These are phyloP conservation scores for Mollisia scopiformis DNA, from an alignment of 2,329 filamentous ascomycete species.

Conservation along the genomic window DNA sequence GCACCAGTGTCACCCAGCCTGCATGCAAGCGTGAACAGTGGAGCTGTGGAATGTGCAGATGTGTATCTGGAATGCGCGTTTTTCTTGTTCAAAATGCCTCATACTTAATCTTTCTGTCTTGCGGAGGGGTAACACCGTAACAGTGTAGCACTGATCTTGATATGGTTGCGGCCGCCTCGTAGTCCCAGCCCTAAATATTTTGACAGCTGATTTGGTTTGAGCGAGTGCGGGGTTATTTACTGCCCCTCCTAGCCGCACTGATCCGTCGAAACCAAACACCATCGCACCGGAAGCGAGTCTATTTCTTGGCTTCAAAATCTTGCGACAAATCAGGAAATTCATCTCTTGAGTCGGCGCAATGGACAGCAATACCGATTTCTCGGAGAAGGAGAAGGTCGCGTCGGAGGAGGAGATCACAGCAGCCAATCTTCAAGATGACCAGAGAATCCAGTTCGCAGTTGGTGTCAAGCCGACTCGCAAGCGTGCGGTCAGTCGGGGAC, in stretches of 20 bases:
- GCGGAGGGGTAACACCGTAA: background rate
- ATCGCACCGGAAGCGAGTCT: background rate
- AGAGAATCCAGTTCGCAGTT: background rate
- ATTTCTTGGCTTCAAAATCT: background rate
- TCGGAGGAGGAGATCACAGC: background rate
- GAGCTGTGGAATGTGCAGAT: background rate
- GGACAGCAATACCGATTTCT: background rate
- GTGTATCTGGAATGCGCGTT: background rate
- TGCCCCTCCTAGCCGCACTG: background rate
- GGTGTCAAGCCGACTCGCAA: background rate
- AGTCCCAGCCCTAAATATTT: too few relatives aligned
- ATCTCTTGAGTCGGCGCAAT: background rate
- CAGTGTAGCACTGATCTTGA: too few relatives aligned
- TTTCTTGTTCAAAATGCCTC: background rate
- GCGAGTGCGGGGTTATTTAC: background rate
- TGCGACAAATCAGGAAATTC: background rate
- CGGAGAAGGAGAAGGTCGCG: background rate
- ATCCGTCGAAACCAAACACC: background rate
- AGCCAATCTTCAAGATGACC: background rate
- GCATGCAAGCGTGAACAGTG: background rate
- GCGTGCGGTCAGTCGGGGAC: background rate
- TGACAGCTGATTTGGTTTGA: too few relatives aligned
- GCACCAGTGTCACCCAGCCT: background rate
- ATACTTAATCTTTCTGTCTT: too few relatives aligned
- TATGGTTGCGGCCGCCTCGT: too few relatives aligned